Percentiles rank a stretch among this genome's conserved stretches.
These are phyloP conservation scores for Lepidium sativum DNA, from an alignment of 345 rosid genomes.

Conservation along the genomic window DNA sequence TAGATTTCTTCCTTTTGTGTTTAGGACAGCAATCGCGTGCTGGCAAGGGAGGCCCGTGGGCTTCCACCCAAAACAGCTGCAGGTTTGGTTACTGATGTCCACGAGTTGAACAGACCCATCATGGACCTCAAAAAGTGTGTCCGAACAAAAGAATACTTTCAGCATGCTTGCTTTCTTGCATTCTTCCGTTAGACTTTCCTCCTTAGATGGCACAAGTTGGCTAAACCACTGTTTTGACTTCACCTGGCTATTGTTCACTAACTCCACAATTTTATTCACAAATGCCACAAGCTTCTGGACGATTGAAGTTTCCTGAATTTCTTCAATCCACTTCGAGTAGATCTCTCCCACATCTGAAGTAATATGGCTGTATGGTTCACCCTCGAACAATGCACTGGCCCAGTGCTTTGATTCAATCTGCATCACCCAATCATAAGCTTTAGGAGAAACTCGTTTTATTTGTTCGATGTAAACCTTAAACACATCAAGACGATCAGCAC, in stretches of 20 bases:
- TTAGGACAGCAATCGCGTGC: slow-evolving; percentile 77
- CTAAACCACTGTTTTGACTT: slow-evolving; percentile 49
- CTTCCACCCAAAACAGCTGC: slow-evolving; percentile 76
- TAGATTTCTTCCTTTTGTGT: slow-evolving; percentile 33
- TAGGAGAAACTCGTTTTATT: slow-evolving; percentile 53
- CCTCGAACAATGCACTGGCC: slow-evolving; percentile 59
- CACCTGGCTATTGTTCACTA: slow-evolving; percentile 39
- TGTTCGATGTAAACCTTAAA: slow-evolving; percentile 50
- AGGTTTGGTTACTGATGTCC: slow-evolving; percentile 47
- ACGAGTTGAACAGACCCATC: slow-evolving; percentile 60
- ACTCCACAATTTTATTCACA: slow-evolving; percentile 39
- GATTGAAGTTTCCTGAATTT: slow-evolving; percentile 61
- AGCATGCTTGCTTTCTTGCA: slow-evolving; percentile 35
- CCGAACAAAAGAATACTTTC: slow-evolving; percentile 69
- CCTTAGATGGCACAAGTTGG: slow-evolving; percentile 65
- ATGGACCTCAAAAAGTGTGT: slow-evolving; percentile 84
- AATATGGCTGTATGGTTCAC: slow-evolving; percentile 61
- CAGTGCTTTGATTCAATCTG: slow-evolving; percentile 59
- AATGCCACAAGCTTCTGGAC: slow-evolving; percentile 52
- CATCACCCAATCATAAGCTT: slow-evolving; percentile 81
- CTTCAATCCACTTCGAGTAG: slow-evolving; percentile 64
- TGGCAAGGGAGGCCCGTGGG: slow-evolving; percentile 64
- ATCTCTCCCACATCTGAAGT: slow-evolving; percentile 49
- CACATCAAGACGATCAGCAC: slow-evolving; percentile 48
- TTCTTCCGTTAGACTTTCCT: slow-evolving; percentile 55